Evolutionary conservation across 129 eudicot genomes (phyloP), one percentile per base, ranked within the genome.

Genomic region (Flaveria linearis): DNA sequence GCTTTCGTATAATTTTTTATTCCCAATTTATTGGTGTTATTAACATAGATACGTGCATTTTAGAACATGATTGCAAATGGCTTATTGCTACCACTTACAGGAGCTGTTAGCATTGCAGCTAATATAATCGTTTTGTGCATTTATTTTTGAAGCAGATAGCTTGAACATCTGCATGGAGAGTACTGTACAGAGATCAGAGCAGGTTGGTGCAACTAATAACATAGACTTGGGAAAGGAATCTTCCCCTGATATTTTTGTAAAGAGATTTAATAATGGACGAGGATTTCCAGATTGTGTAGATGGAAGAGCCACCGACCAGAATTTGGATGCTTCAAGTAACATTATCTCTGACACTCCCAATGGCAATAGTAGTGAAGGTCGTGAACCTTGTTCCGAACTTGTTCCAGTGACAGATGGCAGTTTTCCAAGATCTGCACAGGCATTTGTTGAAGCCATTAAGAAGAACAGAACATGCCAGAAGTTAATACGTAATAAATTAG

Each of bases 381-480:
- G 73, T 56, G 82, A 64, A 62, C 72, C 85, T 41, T 84, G 83
- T 52, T 75, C 57, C 79, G 87, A 80, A 76, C 60, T 74, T 76
- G 82, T 77, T 20, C 82, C 97, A 20, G 79, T 25, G 60, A 74
- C 75, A 68, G 77, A 36, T 68, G 72, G 86, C 72, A 69, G 85
- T 58, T 93, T 91, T 51, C 93, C 97, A 12, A 83, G 78, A 78
- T 81, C 85, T 49, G 98, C 97, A 13, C 89, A 78, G 72, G 88
- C 86, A 47, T 89, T 91, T 83, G 71, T 91, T 78, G 97, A 94
- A 77, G 97, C 98, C 26, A 91, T 94, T 66, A 94, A 89, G 83
- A 94, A 91, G 87, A 94, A 94, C 76, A 86, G 98, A 55, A 74
- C 86, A 23, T 91, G 90, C 71, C 97, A 91, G 83, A 91, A 91